phyloP scores from a whole-genome alignment of 768 basidiomycete species.

The Lactarius vividus region DNA sequence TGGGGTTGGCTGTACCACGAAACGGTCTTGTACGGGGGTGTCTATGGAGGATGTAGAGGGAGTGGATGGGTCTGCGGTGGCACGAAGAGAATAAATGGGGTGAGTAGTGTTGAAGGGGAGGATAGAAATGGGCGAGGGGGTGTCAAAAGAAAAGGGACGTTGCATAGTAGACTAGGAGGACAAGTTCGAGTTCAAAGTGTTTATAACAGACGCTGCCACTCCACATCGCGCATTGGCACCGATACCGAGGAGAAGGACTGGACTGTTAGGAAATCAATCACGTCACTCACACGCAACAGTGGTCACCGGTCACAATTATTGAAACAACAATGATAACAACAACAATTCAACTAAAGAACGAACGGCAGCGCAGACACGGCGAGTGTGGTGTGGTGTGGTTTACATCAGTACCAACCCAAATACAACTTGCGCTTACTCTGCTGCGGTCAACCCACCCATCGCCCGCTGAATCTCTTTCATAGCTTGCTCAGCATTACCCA shows the following conservation, averaged over 20 bases:
- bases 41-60: constrained; percentile 9
- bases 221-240: not conserved
- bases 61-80: not conserved
- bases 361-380: not conserved
- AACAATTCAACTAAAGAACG: constrained; percentile 3
- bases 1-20: not conserved
- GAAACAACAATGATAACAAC: constrained; percentile 4
- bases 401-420: not conserved
- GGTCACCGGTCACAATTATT: not conserved
- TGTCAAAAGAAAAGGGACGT: not conserved
- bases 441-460: constrained; percentile 70
- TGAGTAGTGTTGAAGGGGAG: not conserved
- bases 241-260: constrained; percentile 4
- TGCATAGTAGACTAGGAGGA: constrained; percentile 10
- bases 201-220: not conserved
- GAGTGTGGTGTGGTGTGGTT: not conserved
- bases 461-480: constrained; percentile 71
- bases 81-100: not conserved
- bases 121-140: not conserved
- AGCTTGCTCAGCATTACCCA: constrained; percentile 48
- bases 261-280: constrained; percentile 3
- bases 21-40: constrained; percentile 15
- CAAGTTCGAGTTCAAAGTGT: not conserved
- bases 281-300: not conserved
- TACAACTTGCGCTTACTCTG: constrained; percentile 49